Evolutionary conservation across 2,329 filamentous ascomycete species (phyloP).

Genomic region (Nigrospora sphaerica): DNA sequence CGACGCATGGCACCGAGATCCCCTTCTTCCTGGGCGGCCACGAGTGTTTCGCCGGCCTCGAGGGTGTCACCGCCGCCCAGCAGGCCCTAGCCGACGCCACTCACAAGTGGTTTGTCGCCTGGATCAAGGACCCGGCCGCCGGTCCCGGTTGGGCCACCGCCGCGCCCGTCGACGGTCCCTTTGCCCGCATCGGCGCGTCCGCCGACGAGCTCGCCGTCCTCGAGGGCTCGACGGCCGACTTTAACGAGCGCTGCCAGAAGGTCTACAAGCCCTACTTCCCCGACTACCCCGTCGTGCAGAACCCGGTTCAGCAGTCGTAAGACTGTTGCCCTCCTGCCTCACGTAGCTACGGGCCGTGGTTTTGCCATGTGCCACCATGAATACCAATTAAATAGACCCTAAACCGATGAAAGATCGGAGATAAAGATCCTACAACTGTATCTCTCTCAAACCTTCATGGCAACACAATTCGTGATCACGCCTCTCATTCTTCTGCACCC

Average conservation of each 20-base stretch:
- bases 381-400: no score
- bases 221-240: conserved; percentile 20
- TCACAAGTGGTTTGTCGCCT: conserved; percentile 33
- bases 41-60: conserved; percentile 27
- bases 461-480: no score
- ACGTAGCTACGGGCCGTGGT: no score
- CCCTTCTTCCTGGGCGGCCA: conserved; percentile 39
- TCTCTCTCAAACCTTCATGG: no score
- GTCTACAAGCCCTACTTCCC: conserved; percentile 6
- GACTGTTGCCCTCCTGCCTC: no score
- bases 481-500: no score
- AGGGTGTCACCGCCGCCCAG: conserved; percentile 25
- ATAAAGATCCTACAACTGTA: no score
- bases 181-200: conserved; percentile 26
- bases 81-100: conserved; percentile 33
- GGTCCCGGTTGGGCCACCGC: conserved; percentile 33
- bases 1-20: conserved; percentile 31
- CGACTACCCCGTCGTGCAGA: conserved; percentile 4
- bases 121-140: conserved; percentile 34
- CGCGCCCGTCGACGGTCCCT: conserved; percentile 17
- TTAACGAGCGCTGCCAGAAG: conserved; percentile 23
- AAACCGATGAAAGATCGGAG: no score
- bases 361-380: no score
- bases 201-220: conserved; percentile 23
- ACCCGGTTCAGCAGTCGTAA: neutral